Conservation (phyloP, 257 asterid genomes). For the Eustoma russellianum region DNA sequence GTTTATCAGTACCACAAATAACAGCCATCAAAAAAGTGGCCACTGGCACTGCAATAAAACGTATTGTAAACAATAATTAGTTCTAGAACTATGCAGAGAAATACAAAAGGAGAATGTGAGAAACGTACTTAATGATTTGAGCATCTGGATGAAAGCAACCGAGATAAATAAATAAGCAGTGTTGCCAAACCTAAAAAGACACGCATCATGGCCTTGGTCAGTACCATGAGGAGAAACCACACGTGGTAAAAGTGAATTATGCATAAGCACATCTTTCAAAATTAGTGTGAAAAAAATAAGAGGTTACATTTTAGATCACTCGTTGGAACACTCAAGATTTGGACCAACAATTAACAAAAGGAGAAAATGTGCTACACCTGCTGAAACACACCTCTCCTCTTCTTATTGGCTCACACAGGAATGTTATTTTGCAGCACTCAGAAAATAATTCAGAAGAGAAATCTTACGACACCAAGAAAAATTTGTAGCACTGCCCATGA, state of each 20-base stretch:
- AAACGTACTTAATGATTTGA: constrained; percentile 89
- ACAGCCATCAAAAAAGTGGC: constrained; percentile 96
- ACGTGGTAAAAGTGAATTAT: neutral
- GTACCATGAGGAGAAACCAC: neutral
- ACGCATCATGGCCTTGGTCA: constrained; percentile 5
- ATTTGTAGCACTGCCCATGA: no score
- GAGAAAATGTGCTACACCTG: no score
- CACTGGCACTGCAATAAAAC: constrained; percentile 81
- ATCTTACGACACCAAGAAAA: neutral
- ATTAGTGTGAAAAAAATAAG: neutral
- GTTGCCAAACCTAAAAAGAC: constrained; percentile 84
- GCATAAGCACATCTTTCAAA: neutral
- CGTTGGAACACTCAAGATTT: no score
- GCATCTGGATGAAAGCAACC: constrained; percentile 99
- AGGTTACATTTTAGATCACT: no score
- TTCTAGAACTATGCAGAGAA: constrained; percentile 3
- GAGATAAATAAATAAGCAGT: constrained; percentile 94
- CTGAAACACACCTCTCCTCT: no score
- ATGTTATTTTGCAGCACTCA: no score
- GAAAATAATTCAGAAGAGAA: neutral
- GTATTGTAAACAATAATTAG: constrained; percentile 19
- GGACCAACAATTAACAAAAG: no score
- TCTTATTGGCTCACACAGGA: no score
- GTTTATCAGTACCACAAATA: constrained; percentile 84
- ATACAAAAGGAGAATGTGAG: constrained; percentile 5